A percentile compares a stretch with the other conserved stretches of the same genome.
These are phyloP conservation scores for Neonectria sp. DNA, from an alignment of 2,329 filamentous ascomycete species.

Conservation along the genomic window DNA sequence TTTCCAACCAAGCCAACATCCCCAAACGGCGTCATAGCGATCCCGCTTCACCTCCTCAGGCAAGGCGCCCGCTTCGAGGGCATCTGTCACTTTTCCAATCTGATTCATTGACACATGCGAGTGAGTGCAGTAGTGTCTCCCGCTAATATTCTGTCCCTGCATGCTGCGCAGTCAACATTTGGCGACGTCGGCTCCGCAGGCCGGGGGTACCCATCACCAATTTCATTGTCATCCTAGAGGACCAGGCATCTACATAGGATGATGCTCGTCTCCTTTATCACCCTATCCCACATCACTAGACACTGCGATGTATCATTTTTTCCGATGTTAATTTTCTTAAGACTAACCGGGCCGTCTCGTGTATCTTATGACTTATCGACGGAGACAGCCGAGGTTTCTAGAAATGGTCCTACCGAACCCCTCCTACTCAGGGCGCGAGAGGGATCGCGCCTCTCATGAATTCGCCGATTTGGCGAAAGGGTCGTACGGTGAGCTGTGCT, in stretches of 20 bases:
- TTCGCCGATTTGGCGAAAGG: constrained; percentile 6
- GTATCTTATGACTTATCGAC: constrained; percentile 18
- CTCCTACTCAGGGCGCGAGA: background rate
- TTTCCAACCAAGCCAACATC: constrained; percentile 29
- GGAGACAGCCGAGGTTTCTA: background rate
- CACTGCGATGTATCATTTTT: constrained; percentile 16
- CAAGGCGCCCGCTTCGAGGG: constrained; percentile 22
- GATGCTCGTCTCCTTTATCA: constrained; percentile 13
- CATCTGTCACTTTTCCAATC: constrained; percentile 29
- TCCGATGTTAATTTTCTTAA: constrained; percentile 7
- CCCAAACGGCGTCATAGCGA: constrained; percentile 16
- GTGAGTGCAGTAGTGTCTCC: constrained; percentile 20
- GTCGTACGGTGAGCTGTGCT: background rate
- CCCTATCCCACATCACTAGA: constrained; percentile 23
- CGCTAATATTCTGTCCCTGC: constrained; percentile 28
- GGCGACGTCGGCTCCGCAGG: constrained; percentile 23
- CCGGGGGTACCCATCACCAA: constrained; percentile 20
- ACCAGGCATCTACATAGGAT: background rate
- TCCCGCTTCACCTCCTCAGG: constrained; percentile 20
- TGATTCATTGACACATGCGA: constrained; percentile 30
- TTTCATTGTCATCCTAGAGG: constrained; percentile 15
- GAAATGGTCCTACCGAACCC: background rate
- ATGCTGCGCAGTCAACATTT: constrained; percentile 17
- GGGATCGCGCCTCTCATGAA: constrained; percentile 7
- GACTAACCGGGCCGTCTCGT: constrained; percentile 3